Conservation (phyloP, 2,329 filamentous ascomycete species). For the Fusarium sp. region DNA sequence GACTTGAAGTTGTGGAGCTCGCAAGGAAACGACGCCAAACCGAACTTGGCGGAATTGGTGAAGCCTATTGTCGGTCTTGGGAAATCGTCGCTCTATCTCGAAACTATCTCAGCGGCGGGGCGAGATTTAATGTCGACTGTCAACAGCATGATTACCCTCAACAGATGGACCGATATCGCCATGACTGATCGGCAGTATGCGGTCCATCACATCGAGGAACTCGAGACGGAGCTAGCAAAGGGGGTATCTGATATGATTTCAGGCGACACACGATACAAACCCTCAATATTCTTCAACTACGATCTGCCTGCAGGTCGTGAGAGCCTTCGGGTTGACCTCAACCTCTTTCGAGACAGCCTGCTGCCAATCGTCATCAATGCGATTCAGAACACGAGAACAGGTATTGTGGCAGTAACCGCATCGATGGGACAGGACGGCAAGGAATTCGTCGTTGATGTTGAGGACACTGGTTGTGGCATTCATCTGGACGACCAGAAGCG, state of each 20-base stretch:
- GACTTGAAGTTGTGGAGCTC: conserved; percentile 48
- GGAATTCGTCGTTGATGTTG: conserved; percentile 52
- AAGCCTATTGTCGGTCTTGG: not conserved
- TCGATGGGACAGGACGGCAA: conserved; percentile 46
- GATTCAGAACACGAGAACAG: conserved; percentile 53
- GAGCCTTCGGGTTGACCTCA: conserved; percentile 51
- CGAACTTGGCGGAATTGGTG: conserved; percentile 5
- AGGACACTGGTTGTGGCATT: conserved; percentile 58
- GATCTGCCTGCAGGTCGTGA: conserved; percentile 34
- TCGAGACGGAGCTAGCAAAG: conserved; percentile 29
- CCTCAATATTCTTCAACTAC: conserved; percentile 34
- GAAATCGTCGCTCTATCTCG: conserved; percentile 36
- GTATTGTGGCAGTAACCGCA: conserved; percentile 51
- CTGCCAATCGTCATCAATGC: conserved; percentile 56
- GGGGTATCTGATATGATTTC: conserved; percentile 5
- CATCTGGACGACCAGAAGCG: conserved; percentile 47
- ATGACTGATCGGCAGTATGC: conserved; percentile 47
- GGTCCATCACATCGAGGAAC: conserved; percentile 16
- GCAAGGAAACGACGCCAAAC: not conserved
- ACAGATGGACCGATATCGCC: conserved; percentile 53
- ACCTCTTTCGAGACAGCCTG: conserved; percentile 56
- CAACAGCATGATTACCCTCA: conserved; percentile 57
- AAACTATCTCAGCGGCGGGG: conserved; percentile 54
- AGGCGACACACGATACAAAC: conserved; percentile 15
- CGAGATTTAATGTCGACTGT: conserved; percentile 58